Base-by-base conservation (phyloP, 768 basidiomycete genomes). In the Boletus pseudo-olivaceus region DNA sequence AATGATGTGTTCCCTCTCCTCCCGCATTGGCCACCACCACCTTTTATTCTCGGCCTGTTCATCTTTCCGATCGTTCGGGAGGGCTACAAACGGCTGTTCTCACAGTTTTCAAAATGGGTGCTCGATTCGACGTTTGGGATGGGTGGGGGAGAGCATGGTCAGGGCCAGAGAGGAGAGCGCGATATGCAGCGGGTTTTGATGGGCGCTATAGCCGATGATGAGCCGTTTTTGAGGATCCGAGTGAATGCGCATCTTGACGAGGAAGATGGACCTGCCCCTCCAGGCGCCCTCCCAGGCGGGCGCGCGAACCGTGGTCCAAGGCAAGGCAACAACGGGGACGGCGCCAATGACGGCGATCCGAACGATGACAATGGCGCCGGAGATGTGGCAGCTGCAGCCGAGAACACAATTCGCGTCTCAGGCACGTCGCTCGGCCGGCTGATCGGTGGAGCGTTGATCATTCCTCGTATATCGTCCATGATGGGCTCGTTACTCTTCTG, bases 361-460 rank as follows among this genome's bases (percentile, higher is more conserved):
- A 46, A 30, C 19, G 62, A 59, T 19, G 62, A 59, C 23, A 54
- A 57, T 5, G 60, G 23, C 0, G 41, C 45, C 6, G 70, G 46
- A 29, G 70, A 76, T 29, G 75, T 60, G 15, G 82, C 73, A 8
- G 79, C 71, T 1, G 84, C 78, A 3, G 83, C 84, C 1, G 80
- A 83, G 59, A 79, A 81, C 56, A 78, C 81, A 39, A 78, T 87
- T 49, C 76, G 79, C 39, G 71, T 83, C 59, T 80, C 81, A 19
- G 77, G 80, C 17, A 74, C 80, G 17, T 83, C 85, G 0, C 63
- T 89, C 4, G 88, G 88, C 1, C 80, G 87, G 12, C 72, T 81
- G 61, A 68, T 91, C 44, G 85, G 84, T 20, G 87, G 88, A 4
- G 87, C 88, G 1, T 70, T 91, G 17, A 71, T 85, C 54, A 75